A percentile compares a stretch with the other conserved stretches of the same genome.
Evolutionary conservation across 768 basidiomycete species (phyloP).

Genomic region (Suillus weaverae): DNA sequence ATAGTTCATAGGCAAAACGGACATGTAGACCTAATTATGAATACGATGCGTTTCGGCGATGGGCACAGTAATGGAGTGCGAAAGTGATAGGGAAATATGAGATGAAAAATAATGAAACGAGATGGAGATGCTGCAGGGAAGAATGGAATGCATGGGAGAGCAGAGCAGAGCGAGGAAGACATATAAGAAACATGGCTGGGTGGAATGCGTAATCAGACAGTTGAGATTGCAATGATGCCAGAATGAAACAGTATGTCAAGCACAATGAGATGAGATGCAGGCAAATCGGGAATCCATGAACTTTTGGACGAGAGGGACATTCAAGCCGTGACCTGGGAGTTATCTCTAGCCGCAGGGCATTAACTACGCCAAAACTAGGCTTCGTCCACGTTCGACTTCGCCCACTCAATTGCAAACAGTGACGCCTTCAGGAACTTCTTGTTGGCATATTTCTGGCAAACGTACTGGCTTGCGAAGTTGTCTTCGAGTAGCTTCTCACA

Average conservation of each 20-base stretch:
- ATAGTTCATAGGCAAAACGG: constrained; percentile 31
- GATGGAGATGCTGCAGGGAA: constrained; percentile 26
- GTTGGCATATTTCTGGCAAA: constrained; percentile 94
- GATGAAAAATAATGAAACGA: constrained; percentile 24
- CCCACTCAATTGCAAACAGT: constrained; percentile 75
- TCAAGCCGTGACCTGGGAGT: constrained; percentile 2
- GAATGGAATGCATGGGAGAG: constrained; percentile 22
- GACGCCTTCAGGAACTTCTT: constrained; percentile 98
- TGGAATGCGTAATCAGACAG: constrained; percentile 38
- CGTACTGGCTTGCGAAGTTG: constrained; percentile 80
- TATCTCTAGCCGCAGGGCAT: constrained; percentile 4
- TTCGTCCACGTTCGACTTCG: constrained; percentile 44
- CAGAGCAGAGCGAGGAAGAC: constrained; percentile 38
- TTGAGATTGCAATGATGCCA: constrained; percentile 36
- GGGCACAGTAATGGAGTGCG: constrained; percentile 5
- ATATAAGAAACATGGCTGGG: constrained; percentile 34
- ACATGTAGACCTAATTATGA: constrained; percentile 34
- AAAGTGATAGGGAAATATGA: background rate
- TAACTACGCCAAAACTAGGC: constrained; percentile 1
- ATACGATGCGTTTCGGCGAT: constrained; percentile 34
- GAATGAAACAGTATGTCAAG: constrained; percentile 37
- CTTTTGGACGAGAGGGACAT: background rate
- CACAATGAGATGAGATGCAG: constrained; percentile 31
- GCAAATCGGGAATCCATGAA: constrained; percentile 8
- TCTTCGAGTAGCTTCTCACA: constrained; percentile 80